Evolutionary conservation across 2,329 filamentous ascomycete genomes (phyloP), one percentile per base, ranked within the genome.

Genomic region (Curvularia lunata): DNA sequence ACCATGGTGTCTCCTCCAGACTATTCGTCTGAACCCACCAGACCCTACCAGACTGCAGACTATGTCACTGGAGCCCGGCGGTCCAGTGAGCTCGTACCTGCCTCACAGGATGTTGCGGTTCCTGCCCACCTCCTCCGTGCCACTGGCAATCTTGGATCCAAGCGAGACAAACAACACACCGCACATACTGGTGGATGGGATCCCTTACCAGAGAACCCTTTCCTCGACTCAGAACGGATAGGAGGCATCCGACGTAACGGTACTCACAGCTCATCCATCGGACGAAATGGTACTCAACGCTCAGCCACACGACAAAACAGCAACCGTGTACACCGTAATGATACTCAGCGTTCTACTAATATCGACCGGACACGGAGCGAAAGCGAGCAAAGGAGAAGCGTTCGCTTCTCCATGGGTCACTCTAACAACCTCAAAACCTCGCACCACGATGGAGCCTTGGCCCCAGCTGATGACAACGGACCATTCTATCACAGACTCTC

Each of bases 91-190:
- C 46, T 46, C 42, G 54, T 45, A 32, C 38, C 52, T 12, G 9
- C 23, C 34, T 53, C 62, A 45, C 8, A 65, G 46, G 61, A 68
- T 59, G 65, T 68, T 45, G 54, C 62, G 25, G 64, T 69, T 48
- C 65, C 66, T 37, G 64, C 61, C 16, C 65, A 69, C 47, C 66
- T 69, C 19, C 54, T 69, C 23, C 66, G 63, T 51, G 53, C 62
- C 16, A 60, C 61, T 37, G 58, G 54, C 5, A 62, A 61, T 27
- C 53, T 62, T 43, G 60, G 59, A 28, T 66, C 66, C 2, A 54
- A 60, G 38, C 62, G 66, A 27, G 65, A 67, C 28, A 54, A 50
- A 18, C 48, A 42, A 32, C 52, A 56, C 13, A 43, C 52, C 21
- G 46, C 56, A 46, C 56, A 57, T 12, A 45, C 51, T 10, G 59